Conservation (phyloP, 2,329 filamentous ascomycete species). For the Pseudomassariella vexata region DNA sequence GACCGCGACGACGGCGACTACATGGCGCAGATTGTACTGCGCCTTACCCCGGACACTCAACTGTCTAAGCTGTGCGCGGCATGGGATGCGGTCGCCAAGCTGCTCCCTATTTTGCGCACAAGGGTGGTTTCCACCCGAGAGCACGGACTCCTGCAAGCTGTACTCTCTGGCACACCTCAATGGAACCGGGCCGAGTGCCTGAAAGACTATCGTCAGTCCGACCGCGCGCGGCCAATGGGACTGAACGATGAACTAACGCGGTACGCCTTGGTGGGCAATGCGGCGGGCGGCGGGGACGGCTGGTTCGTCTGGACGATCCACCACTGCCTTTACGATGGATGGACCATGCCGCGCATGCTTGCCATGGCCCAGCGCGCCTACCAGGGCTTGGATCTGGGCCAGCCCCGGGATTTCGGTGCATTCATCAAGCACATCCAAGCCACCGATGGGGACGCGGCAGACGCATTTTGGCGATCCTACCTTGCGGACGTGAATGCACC, state of each 20-base stretch:
- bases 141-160: conserved; percentile 1
- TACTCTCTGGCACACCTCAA: too few species aligned
- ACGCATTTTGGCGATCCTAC: too few species aligned
- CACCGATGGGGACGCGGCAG: too few species aligned
- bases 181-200: conserved; percentile 1
- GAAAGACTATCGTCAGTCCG: not conserved
- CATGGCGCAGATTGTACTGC: conserved; percentile 1
- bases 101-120: conserved; percentile 2
- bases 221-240: conserved; percentile 3
- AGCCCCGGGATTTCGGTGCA: too few species aligned
- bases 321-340: conserved; percentile 1
- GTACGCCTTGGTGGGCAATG: too few species aligned
- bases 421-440: too few species aligned
- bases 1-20: conserved; percentile 2
- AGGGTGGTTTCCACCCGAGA: conserved; percentile 1
- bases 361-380: too few species aligned
- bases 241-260: too few species aligned
- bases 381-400: too few species aligned
- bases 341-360: too few species aligned
- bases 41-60: not conserved
- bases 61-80: conserved; percentile 2
- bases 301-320: conserved; percentile 5
- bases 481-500: too few species aligned
- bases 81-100: conserved; percentile 2
- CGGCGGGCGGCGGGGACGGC: too few species aligned